Conservation (phyloP, 2,329 filamentous ascomycete genomes). For the Aureobasidium mangrovei region DNA sequence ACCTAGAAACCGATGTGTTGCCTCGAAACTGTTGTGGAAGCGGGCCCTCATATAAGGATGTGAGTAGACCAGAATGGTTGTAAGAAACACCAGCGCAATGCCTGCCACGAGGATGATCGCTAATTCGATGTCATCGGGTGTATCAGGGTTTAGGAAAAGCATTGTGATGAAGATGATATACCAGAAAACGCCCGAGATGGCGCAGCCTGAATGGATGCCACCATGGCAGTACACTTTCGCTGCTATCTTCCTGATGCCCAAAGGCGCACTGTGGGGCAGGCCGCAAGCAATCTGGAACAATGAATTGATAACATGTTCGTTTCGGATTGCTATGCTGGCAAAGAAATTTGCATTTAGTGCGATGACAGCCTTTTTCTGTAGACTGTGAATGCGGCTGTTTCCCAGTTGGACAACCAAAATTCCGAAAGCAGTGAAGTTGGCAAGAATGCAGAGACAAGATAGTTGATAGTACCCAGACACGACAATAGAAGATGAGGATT, state of each 20-base stretch:
- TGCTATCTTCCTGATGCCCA: neutral
- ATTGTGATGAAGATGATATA: constrained; percentile 33
- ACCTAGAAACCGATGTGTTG: constrained; percentile 61
- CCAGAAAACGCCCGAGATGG: constrained; percentile 33
- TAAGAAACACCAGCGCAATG: constrained; percentile 49
- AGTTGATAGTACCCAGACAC: neutral
- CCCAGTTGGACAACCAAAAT: neutral
- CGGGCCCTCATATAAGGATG: constrained; percentile 54
- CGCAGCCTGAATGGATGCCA: constrained; percentile 32
- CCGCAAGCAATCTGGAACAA: neutral
- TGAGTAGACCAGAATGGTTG: constrained; percentile 53
- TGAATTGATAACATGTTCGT: neutral
- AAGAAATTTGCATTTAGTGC: neutral
- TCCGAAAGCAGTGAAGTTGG: neutral
- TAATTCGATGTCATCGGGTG: constrained; percentile 9
- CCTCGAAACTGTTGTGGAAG: constrained; percentile 61
- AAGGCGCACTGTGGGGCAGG: neutral
- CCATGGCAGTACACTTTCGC: constrained; percentile 35
- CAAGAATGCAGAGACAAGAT: neutral
- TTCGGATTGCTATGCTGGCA: neutral
- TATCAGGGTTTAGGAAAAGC: constrained; percentile 21
- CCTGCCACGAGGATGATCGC: constrained; percentile 47
- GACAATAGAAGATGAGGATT: neutral
- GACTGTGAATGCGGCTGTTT: neutral
- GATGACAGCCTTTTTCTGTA: neutral